These are phyloP conservation scores for Linanthus parryae DNA, from an alignment of 148 eudicot genomes.

Conservation along the genomic window DNA sequence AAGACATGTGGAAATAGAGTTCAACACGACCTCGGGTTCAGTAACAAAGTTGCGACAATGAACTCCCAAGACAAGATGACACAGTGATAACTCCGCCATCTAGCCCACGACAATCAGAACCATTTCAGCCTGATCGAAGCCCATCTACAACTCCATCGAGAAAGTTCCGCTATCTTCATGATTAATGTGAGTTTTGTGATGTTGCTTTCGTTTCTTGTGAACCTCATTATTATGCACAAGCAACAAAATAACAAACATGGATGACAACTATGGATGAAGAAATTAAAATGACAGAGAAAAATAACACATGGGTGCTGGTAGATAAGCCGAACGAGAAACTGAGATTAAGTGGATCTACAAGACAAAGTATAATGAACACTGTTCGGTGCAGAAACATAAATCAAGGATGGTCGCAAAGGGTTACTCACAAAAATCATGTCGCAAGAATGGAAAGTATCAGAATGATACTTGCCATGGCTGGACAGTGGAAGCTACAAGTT, in stretches of 20 bases:
- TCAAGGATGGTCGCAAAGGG: not conserved
- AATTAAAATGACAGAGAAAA: not conserved
- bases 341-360: not conserved
- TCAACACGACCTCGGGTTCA: too few species aligned
- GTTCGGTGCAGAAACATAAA: not conserved
- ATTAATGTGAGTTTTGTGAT: not conserved
- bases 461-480: too few species aligned
- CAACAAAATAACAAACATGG: not conserved
- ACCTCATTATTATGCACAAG: not conserved
- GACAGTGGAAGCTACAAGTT: too few species aligned
- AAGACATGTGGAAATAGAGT: too few species aligned
- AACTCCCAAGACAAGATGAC: too few species aligned
- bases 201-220: not conserved
- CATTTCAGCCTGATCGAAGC: not conserved
- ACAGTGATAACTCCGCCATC: too few species aligned
- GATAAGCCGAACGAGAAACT: not conserved
- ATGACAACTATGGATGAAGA: not conserved
- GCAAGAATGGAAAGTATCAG: too few species aligned
- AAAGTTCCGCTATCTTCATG: not conserved
- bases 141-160: not conserved
- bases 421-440: not conserved
- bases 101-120: too few species aligned
- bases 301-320: not conserved
- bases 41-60: too few species aligned
- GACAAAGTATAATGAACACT: conserved; percentile 1